Conservation (phyloP, 2,329 filamentous ascomycete species). For the Colletotrichum tabaci region DNA sequence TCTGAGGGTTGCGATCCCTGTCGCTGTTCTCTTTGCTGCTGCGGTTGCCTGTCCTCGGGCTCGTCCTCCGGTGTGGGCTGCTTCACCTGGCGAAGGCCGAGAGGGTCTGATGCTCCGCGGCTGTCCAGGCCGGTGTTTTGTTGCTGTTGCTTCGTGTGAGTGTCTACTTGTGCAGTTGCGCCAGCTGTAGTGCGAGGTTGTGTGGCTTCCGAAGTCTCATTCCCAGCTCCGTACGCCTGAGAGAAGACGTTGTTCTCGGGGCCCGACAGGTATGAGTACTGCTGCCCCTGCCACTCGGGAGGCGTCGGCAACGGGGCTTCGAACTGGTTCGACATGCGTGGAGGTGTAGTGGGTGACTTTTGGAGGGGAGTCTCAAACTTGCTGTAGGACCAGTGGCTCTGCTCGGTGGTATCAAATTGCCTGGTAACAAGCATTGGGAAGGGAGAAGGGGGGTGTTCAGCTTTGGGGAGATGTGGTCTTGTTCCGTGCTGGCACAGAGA, state of each 20-base stretch:
- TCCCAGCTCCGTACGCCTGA: slow-evolving; percentile 61
- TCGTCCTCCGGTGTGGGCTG: slow-evolving; percentile 56
- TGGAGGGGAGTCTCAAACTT: slow-evolving; percentile 65
- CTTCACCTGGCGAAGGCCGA: slow-evolving; percentile 59
- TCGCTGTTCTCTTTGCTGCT: slow-evolving; percentile 43
- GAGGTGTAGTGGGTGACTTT: slow-evolving; percentile 57
- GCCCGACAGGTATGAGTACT: slow-evolving; percentile 64
- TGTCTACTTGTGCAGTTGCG: slow-evolving; percentile 66
- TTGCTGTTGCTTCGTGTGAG: slow-evolving; percentile 75
- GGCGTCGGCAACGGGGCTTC: slow-evolving; percentile 64
- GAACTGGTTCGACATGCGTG: slow-evolving; percentile 73
- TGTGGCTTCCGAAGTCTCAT: slow-evolving; percentile 52
- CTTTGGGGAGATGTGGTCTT: slow-evolving; percentile 39
- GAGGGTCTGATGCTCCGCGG: slow-evolving; percentile 56
- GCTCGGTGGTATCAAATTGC: slow-evolving; percentile 66
- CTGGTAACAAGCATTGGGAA: slow-evolving; percentile 71
- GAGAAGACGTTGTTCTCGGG: slow-evolving; percentile 62
- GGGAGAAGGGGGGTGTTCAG: slow-evolving; percentile 18
- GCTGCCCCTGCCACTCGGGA: slow-evolving; percentile 71
- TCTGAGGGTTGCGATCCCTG: slow-evolving; percentile 53
- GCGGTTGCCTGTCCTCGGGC: slow-evolving; percentile 47
- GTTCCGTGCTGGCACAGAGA: slow-evolving; percentile 24
- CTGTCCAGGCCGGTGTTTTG: slow-evolving; percentile 53
- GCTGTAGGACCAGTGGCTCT: slow-evolving; percentile 69
- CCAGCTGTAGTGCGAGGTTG: slow-evolving; percentile 56